Base-by-base conservation (phyloP, 305 asterid species). In the Plantago lanceolata region DNA sequence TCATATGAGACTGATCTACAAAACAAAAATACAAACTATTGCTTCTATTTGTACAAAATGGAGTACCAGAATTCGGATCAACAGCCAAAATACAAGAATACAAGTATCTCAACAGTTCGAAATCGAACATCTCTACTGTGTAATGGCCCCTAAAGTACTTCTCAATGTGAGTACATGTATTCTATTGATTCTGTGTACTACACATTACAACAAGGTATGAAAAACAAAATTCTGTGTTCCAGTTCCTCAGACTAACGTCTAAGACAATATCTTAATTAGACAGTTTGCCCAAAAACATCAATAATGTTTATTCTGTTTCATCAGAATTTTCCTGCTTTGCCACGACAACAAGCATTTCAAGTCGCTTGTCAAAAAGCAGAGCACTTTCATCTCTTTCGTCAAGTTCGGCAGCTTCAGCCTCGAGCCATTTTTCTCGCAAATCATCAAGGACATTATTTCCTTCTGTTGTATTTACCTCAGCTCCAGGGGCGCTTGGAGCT, bases 321-420 rank as follows among this genome's bases (percentile, higher is more conserved):
- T 57, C 61, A 6, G 74, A 43, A 73, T 70, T 87, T 78, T 92
- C 97, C 64, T 67, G 79, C 75, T 87, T 76, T 0, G 95, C 97
- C 69, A 85, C 69, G 56, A 81, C 74, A 85, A 92, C 57, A 44
- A 92, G 98, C 95, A 89, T 89, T 89, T 92, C 91, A 65, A 92
- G 97, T 37, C 95, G 91, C 81, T 81, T 85, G 75, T 92, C 98
- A 48, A 92, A 92, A 57, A 79, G 72, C 29, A 89, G 69, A 29
- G 96, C 98, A 63, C 98, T 92, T 71, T 85, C 84, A 58, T 92
- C 98, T 77, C 98, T 84, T 77, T 81, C 53, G 60, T 92, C 96
- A n/a, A 92, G 96, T 63, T 92, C 95, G 15, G 84, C 97, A 69
- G 89, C 98, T 85, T 92, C 98, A 37, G 96, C 95, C 75, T 87